phyloP scores from a whole-genome alignment of 208 protist genomes.

The Leishmania lainsoni region DNA sequence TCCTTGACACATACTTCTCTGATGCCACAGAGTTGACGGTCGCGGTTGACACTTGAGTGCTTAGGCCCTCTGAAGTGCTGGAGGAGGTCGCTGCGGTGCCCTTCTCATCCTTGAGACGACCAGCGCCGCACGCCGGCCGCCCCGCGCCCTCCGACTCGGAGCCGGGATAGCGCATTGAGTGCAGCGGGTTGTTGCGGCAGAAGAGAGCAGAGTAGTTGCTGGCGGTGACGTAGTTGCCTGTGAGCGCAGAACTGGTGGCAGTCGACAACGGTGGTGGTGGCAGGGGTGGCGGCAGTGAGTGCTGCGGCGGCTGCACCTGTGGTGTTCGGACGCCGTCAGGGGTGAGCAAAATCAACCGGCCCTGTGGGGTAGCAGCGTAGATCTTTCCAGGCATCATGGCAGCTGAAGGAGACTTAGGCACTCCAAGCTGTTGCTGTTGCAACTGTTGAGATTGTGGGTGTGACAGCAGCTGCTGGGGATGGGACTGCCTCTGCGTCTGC shows the following conservation, averaged over 20 bases:
- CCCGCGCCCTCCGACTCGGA: not conserved
- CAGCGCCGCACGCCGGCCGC: not conserved
- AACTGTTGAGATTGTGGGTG: not conserved
- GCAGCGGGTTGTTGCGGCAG: slow-evolving; percentile 19
- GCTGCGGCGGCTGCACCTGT: not conserved
- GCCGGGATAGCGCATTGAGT: slow-evolving; percentile 10
- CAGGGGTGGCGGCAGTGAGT: slow-evolving; percentile 3
- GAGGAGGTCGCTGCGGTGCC: not conserved
- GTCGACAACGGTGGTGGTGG: slow-evolving; percentile 6
- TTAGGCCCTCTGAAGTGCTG: not conserved
- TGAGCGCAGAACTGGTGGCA: not conserved
- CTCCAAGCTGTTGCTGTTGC: not conserved
- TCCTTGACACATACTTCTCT: not conserved
- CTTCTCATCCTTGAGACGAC: not conserved
- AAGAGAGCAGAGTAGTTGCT: slow-evolving; percentile 16
- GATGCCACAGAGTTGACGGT: not conserved
- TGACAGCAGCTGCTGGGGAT: not conserved
- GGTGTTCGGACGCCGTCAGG: not conserved
- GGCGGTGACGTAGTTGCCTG: slow-evolving; percentile 10
- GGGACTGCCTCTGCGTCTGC: not conserved
- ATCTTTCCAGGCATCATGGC: slow-evolving; percentile 3
- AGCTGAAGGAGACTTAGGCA: not conserved
- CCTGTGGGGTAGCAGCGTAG: slow-evolving; percentile 7
- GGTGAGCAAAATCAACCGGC: slow-evolving; percentile 5
- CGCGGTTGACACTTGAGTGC: not conserved